Base-by-base conservation (phyloP, 768 basidiomycete species). In the Lentinula sp. region DNA sequence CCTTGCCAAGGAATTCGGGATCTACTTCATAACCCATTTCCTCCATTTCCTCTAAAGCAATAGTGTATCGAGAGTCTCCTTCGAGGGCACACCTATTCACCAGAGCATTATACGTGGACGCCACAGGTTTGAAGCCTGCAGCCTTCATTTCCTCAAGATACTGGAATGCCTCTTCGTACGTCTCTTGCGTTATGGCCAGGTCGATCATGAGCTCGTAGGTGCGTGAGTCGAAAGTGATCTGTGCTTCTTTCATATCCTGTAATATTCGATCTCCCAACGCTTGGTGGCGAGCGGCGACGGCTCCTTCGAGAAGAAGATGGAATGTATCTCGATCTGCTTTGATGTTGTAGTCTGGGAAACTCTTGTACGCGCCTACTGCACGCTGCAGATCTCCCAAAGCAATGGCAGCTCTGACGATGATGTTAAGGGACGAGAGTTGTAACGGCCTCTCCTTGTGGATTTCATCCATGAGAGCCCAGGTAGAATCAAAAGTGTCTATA, bases 91-190 rank as follows among this genome's bases (percentile, higher is more conserved):
- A 93, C 65, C 79, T 86, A 50, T 76, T 75, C 46, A 87, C 72
- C 61, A 95, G 73, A 1, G 75, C 74, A 37, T 81, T 78, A 71
- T 95, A 95, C 34, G 87, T 72, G 1, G 67, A 66, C 28, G 66
- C 66, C 9, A 81, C 70, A 0, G 93, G 91, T n/a, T 75, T 66
- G 66, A 84, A 75, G 8, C 76, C 76, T 39, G 79, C 80, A 0
- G 77, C 73, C 71, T 95, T 94, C 89, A 93, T 91, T 75, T 91
- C 88, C 70, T 94, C 92, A 35, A 96, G 79, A 72, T 91, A 93
- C 68, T 85, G 87, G 74, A 95, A 95, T 0, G 92, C 91, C 63
- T 93, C 91, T 68, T 94, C 92, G 71, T 93, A 95, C 2, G 75
- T 77, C 7, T 81, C 71, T 67, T 90, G 87, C 0, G 85, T 84